Evolutionary conservation across 495 filamentous ascomycete genomes (phyloP), one percentile per base, ranked within the genome.

Genomic region (Aspergillus funiculosus): DNA sequence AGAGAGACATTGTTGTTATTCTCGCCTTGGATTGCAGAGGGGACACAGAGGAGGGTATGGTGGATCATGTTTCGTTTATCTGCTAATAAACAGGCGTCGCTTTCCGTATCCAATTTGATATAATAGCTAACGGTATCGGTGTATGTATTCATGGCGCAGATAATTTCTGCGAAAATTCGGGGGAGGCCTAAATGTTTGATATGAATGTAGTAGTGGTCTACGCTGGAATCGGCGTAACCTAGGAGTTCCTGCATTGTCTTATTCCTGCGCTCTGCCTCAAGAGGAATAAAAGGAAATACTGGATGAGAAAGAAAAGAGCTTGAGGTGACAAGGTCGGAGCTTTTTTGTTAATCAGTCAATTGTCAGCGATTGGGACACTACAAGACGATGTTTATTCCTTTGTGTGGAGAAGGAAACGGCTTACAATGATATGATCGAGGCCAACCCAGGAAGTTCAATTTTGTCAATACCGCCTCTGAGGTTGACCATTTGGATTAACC

Each of bases 21-120:
- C 13, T 60, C 48, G 9, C 44, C 30, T 15, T 58, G 43, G 14
- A 38, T 34, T 13, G 57, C 57, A 6, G 64, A 43, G n/a, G 58
- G 53, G 4, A 72, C 36, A 6, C 48, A 57, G 24, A 68, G 47
- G 9, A 67, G 50, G 18, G 39, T 58, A 34, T 66, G 54, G 30
- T 69, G 61, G 13, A 61, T 53, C 1, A 67, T 38, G 34, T 71
- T 72, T 21, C 69, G 62, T 26, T 64, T 64, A 39, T 72, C 69
- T 15, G 58, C 46, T 9, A 72, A 45, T 1, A 68, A 34, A 13
- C 58, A 52, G 20, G 48, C 24, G 34, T 69, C 60, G 3, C 36
- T 35, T 5, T 21, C 25, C 1, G 17, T 35, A 6, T 39, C 22
- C 1, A 34, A 40, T 14, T 30, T 25, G 0, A 60, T n/a, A 35